Evolutionary conservation across 176 grass and related monocot genomes (phyloP), one percentile per base, ranked within the genome.

Genomic region (Tillandsia fasciculata): DNA sequence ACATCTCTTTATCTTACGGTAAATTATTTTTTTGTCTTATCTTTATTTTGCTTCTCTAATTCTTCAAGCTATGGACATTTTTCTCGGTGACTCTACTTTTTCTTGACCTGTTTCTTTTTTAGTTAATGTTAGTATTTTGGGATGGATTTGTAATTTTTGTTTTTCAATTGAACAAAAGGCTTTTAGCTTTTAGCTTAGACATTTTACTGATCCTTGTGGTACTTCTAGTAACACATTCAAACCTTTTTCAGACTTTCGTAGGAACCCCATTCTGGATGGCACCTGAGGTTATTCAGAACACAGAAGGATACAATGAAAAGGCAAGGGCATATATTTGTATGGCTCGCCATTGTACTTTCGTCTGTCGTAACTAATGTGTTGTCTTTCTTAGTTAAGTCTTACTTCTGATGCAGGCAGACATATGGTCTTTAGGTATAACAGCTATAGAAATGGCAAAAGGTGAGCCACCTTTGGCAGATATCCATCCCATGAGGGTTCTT

Each of bases 371-470:
- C 70, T 88, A 61, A 24, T 50, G 52, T 23, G 9, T 24, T 64
- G 10, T 8, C 26, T 76, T 78, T 49, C 10, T 82, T 74, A 74
- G 51, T 79, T 52, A 79, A 71, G 13, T 54, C 54, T 78, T 5
- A 72, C 74, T 86, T 70, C 70, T 74, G 72, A 58, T 90, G 81
- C 87, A 99, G 94, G 94, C 94, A 8, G 94, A 99, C 88, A 90
- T 99, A 77, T 99, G 94, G 94, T 99, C 94, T 72, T 81, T 99
- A 86, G 94, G 94, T 83, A 99, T 99, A 75, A 99, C 94, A 78
- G 94, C 87, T 79, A 99, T 99, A 83, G 94, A 99, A 93, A 99
- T 99, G 87, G 94, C 94, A 73, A 99, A 99, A 99, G 94, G 94
- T 69, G 94, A 99, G 81, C 90, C 94, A 51, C 94, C 94, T 72